Evolutionary conservation across 2,329 filamentous ascomycete species (phyloP).

Genomic region (Colletotrichum sp.): DNA sequence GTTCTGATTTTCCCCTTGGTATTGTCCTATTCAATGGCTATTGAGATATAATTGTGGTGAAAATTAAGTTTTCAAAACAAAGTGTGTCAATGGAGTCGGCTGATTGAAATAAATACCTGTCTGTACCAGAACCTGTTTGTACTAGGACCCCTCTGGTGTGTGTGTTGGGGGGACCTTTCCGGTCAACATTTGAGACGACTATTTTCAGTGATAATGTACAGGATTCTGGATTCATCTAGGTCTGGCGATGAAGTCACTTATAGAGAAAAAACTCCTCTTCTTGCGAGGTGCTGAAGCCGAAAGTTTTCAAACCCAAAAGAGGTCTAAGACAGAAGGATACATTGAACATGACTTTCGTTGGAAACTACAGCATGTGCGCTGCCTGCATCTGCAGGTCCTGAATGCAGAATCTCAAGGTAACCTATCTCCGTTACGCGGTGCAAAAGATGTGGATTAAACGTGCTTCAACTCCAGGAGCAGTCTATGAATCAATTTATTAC

Average conservation of each 20-base stretch:
- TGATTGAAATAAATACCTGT: neutral
- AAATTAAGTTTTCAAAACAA: neutral
- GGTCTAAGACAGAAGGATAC: neutral
- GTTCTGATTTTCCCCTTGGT: neutral
- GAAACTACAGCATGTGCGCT: neutral
- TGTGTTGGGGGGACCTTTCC: neutral
- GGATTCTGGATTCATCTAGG: neutral
- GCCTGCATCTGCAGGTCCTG: neutral
- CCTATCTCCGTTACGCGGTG: rapidly evolving
- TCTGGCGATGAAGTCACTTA: neutral
- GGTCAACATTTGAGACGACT: neutral
- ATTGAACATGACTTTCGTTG: no score
- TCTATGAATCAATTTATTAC: neutral
- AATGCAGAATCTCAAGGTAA: neutral
- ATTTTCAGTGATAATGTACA: neutral
- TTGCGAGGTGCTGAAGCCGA: neutral
- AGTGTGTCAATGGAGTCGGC: neutral
- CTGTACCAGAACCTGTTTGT: neutral
- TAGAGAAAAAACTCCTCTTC: neutral
- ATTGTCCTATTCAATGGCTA: neutral
- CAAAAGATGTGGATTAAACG: neutral
- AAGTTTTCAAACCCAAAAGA: neutral
- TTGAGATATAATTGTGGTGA: neutral
- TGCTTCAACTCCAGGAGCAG: neutral
- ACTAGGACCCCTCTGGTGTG: neutral